These are phyloP conservation scores for Cyclocybe aegerita DNA, from an alignment of 768 basidiomycete species.

Conservation along the genomic window DNA sequence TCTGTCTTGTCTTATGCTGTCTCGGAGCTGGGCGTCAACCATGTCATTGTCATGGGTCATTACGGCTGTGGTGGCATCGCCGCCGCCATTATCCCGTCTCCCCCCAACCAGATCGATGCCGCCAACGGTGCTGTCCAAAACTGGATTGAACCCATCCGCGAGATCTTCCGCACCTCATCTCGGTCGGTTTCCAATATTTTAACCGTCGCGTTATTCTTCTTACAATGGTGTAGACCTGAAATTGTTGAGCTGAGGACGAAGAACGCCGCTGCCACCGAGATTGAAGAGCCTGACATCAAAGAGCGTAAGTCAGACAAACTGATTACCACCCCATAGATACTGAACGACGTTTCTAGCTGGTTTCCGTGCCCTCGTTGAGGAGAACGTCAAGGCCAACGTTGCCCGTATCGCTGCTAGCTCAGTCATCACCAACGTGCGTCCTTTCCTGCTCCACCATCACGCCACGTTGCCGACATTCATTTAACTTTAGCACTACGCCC, in stretches of 20 bases:
- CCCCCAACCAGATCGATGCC: conserved; percentile 18
- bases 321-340: neutral
- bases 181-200: conserved; percentile 21
- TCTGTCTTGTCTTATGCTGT: conserved; percentile 40
- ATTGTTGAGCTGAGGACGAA: conserved; percentile 32
- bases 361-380: conserved; percentile 43
- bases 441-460: neutral
- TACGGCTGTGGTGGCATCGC: conserved; percentile 44
- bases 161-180: conserved; percentile 32
- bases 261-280: conserved; percentile 11
- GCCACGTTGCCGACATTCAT: neutral
- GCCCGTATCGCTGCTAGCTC: conserved; percentile 24
- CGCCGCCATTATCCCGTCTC: conserved; percentile 31
- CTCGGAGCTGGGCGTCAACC: conserved; percentile 32
- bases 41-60: conserved; percentile 43
- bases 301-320: conserved; percentile 24
- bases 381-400: conserved; percentile 37
- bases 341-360: conserved; percentile 24
- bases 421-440: conserved; percentile 27
- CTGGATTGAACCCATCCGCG: conserved; percentile 40
- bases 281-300: conserved; percentile 26
- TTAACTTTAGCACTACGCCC: conserved; percentile 19
- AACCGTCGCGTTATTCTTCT: neutral
- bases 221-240: conserved; percentile 23
- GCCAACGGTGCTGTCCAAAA: conserved; percentile 34